phyloP scores from a whole-genome alignment of 495 filamentous ascomycete genomes.

The Lasiosphaeria hispida region DNA sequence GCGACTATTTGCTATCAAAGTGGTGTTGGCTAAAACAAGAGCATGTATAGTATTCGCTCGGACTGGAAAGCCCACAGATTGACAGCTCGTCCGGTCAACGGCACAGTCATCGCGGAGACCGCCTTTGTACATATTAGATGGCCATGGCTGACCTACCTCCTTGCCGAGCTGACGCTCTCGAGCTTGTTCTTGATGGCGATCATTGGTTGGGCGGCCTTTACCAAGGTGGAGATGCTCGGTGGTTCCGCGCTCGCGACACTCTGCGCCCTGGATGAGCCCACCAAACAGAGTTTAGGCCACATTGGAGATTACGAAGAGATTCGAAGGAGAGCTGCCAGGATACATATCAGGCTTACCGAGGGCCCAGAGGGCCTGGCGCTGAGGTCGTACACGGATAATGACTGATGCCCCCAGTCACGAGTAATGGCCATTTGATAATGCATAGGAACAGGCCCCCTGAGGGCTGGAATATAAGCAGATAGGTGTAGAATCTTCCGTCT shows the following conservation, averaged over 20 bases:
- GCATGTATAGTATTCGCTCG: conserved; percentile 2
- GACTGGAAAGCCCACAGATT: neutral
- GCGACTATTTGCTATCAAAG: no score
- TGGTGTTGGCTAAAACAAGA: no score
- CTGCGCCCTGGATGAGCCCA: neutral
- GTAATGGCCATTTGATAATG: no score
- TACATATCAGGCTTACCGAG: neutral
- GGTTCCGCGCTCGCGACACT: conserved; percentile 2
- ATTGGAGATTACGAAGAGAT: conserved; percentile 3
- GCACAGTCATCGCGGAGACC: neutral
- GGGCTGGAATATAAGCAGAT: no score
- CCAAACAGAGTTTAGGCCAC: neutral
- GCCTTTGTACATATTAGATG: neutral
- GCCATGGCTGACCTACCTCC: conserved; percentile 2
- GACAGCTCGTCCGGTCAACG: neutral
- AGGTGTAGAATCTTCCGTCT: no score
- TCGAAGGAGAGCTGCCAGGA: neutral
- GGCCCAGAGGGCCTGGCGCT: neutral
- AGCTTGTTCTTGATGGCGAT: neutral
- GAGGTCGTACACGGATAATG: neutral
- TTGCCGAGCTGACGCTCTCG: neutral
- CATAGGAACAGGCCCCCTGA: no score
- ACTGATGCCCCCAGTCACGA: no score
- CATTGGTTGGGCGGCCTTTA: neutral
- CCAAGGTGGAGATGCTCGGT: neutral